phyloP scores from a whole-genome alignment of 208 protist species.

The Wallacemonas sp. region DNA sequence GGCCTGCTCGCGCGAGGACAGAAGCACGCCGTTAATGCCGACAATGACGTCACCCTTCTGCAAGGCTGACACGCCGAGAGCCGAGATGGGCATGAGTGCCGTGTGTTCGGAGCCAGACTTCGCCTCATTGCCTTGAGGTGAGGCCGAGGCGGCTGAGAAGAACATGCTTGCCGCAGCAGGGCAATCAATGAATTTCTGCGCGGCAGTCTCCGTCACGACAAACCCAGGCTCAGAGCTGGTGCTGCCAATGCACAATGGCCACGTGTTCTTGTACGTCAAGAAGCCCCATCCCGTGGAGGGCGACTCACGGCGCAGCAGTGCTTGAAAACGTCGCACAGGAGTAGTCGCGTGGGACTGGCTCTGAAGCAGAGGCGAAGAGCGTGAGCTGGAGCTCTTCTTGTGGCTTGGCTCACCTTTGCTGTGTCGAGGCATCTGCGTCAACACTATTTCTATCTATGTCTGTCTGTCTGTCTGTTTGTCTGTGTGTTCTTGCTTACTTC shows the following conservation, averaged over 20 bases:
- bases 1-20: slow-evolving; percentile 21
- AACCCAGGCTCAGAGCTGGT: neutral
- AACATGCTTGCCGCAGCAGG: neutral
- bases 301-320: neutral
- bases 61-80: slow-evolving; percentile 8
- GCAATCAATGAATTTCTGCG: neutral
- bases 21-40: slow-evolving; percentile 26
- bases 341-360: no score
- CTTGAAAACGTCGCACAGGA: slow-evolving; percentile 15
- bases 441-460: no score
- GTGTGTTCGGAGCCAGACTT: neutral
- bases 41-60: slow-evolving; percentile 30
- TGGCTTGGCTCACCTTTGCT: no score
- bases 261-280: slow-evolving; percentile 13
- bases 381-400: no score
- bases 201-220: neutral
- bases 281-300: slow-evolving; percentile 5
- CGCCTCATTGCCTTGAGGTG: neutral
- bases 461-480: no score
- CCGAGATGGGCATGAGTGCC: neutral
- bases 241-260: slow-evolving; percentile 11
- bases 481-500: no score
- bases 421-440: no score
- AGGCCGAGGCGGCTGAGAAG: neutral
- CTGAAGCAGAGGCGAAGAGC: no score